phyloP scores from a whole-genome alignment of 2,329 filamentous ascomycete genomes.

The Neonectria hederae region DNA sequence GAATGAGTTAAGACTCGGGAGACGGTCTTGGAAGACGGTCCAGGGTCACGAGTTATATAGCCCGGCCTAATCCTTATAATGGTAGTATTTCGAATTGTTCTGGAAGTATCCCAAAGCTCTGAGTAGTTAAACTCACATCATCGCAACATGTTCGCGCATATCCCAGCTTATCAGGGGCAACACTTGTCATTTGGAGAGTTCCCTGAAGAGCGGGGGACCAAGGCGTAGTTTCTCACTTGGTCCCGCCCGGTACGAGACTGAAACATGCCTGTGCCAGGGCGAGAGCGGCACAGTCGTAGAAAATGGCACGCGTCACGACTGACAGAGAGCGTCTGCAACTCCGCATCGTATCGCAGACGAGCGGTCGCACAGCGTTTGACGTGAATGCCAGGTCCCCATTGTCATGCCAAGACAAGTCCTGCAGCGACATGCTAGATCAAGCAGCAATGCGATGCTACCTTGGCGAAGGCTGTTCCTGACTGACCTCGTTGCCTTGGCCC shows the following conservation, averaged over 20 bases:
- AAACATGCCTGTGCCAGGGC: slow-evolving; percentile 23
- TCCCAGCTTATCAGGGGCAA: background rate
- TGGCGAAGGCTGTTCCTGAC: slow-evolving; percentile 32
- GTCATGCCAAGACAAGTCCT: slow-evolving; percentile 9
- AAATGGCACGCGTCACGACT: slow-evolving; percentile 15
- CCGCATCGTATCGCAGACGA: slow-evolving; percentile 14
- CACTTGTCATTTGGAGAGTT: background rate
- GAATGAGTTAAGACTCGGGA: background rate
- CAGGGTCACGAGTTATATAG: background rate
- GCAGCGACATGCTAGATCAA: slow-evolving; percentile 37
- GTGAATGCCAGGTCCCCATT: slow-evolving; percentile 9
- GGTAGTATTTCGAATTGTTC: background rate
- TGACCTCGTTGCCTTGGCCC: slow-evolving; percentile 22
- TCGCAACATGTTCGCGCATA: background rate
- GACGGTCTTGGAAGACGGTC: background rate
- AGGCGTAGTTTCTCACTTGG: slow-evolving; percentile 1
- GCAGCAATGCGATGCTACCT: slow-evolving; percentile 41
- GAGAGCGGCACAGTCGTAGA: slow-evolving; percentile 12
- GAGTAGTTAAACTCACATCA: background rate
- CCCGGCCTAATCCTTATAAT: background rate
- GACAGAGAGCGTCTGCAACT: slow-evolving; percentile 15
- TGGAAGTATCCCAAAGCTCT: background rate
- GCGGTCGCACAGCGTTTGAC: slow-evolving; percentile 16
- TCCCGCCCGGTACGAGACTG: slow-evolving; percentile 18
- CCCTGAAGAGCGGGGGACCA: background rate